phyloP scores from a whole-genome alignment of 139 green algal species.

The Marvania coccoides region DNA sequence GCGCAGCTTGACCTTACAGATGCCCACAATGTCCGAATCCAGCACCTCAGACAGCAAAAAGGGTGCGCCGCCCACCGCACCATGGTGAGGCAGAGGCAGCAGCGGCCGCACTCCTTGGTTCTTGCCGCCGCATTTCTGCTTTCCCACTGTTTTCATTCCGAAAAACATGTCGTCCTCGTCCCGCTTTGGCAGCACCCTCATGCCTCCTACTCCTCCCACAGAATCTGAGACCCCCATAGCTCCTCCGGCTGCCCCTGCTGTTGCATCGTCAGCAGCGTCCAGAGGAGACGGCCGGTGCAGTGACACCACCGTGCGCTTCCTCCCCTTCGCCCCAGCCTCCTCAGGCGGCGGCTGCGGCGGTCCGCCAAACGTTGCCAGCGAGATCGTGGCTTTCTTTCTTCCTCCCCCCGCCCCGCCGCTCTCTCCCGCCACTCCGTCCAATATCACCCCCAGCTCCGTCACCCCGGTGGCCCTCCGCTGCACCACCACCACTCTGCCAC shows the following conservation, averaged over 20 bases:
- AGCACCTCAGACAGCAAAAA: slow-evolving; percentile 43
- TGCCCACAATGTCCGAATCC: slow-evolving; percentile 30
- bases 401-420: not conserved
- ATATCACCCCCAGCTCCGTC: slow-evolving; percentile 56
- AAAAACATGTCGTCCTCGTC: slow-evolving; percentile 13
- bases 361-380: not conserved
- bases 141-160: slow-evolving; percentile 8
- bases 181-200: not conserved
- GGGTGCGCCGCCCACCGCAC: slow-evolving; percentile 32
- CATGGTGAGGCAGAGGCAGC: slow-evolving; percentile 54
- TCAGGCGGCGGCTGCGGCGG: not conserved
- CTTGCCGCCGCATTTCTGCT: slow-evolving; percentile 1
- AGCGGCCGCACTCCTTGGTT: not conserved
- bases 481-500: slow-evolving; percentile 55
- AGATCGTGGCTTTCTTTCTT: not conserved
- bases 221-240: not conserved
- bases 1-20: slow-evolving; percentile 54
- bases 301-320: slow-evolving; percentile 22
- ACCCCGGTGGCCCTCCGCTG: slow-evolving; percentile 35
- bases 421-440: not conserved
- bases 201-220: not conserved
- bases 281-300: slow-evolving; percentile 28
- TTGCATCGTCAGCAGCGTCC: not conserved
- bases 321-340: not conserved
- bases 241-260: not conserved